Evolutionary conservation across 1,139 yeast species (phyloP).

Genomic region (Geotrichum bryndzae): DNA sequence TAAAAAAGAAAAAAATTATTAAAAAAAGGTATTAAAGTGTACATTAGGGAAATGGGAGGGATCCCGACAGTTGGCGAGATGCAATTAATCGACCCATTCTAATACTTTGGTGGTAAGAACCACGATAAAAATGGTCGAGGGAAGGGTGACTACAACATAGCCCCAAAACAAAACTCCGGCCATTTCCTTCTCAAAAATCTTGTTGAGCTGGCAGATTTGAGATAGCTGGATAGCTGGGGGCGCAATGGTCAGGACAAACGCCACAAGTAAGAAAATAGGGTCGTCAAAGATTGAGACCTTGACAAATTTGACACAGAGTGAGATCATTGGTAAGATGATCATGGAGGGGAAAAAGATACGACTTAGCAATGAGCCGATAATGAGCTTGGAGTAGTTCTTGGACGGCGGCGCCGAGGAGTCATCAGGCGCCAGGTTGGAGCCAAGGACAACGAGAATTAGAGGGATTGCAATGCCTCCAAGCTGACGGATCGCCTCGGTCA

Average conservation of each 20-base stretch:
- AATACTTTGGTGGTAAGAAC: conserved; percentile 63
- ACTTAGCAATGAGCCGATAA: conserved; percentile 61
- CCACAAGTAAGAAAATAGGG: conserved; percentile 73
- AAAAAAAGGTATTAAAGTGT: background rate
- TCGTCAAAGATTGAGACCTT: conserved; percentile 70
- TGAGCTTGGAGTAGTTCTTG: conserved; percentile 51
- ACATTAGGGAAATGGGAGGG: background rate
- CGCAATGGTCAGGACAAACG: conserved; percentile 66
- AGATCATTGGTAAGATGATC: conserved; percentile 60
- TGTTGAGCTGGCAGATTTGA: conserved; percentile 74
- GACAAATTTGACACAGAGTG: conserved; percentile 58
- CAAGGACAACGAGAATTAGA: conserved; percentile 56
- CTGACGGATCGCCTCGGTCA: conserved; percentile 70
- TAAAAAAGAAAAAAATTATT: background rate
- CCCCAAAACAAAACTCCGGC: conserved; percentile 87
- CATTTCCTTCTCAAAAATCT: conserved; percentile 74
- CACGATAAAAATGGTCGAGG: conserved; percentile 69
- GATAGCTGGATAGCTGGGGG: conserved; percentile 85
- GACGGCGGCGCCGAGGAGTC: conserved; percentile 41
- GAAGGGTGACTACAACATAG: conserved; percentile 67
- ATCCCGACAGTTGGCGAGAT: background rate
- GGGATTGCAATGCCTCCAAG: conserved; percentile 89
- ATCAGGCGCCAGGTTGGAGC: conserved; percentile 45
- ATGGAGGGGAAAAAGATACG: conserved; percentile 74
- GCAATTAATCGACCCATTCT: conserved; percentile 38